Conservation (phyloP, 805 yeast genomes). For the Candida maesae region DNA sequence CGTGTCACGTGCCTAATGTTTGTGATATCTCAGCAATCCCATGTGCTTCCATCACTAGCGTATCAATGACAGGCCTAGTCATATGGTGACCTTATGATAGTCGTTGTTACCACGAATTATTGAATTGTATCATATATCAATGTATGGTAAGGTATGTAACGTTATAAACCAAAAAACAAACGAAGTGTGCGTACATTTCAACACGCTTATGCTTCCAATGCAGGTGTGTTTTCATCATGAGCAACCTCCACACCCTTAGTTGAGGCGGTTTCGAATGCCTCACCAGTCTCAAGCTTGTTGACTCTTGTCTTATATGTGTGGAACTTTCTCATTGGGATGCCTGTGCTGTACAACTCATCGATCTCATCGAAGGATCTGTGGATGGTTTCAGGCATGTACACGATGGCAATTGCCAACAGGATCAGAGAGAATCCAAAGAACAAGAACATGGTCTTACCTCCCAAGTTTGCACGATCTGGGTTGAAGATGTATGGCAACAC, state of each 20-base stretch:
- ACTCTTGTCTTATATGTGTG: constrained; percentile 7
- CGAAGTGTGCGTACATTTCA: no score
- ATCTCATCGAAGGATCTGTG: constrained; percentile 52
- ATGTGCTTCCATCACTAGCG: no score
- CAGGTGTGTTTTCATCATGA: constrained; percentile 4
- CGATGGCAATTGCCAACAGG: constrained; percentile 36
- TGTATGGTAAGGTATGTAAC: no score
- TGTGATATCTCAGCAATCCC: no score
- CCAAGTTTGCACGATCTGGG: constrained; percentile 37
- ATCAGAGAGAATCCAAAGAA: constrained; percentile 35
- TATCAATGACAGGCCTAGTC: no score
- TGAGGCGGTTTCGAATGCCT: constrained; percentile 4
- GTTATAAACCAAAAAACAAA: no score
- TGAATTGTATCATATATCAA: no score
- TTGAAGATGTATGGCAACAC: constrained; percentile 43
- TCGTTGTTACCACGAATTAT: no score
- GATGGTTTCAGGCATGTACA: constrained; percentile 51
- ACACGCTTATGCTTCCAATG: no score
- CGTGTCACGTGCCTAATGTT: no score
- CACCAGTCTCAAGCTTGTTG: constrained; percentile 7
- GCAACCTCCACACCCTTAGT: neutral
- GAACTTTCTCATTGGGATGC: constrained; percentile 30
- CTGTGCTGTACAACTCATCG: constrained; percentile 43
- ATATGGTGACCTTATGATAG: no score
- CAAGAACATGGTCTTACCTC: constrained; percentile 41